phyloP scores from a whole-genome alignment of 2,329 filamentous ascomycete species.

The Colletotrichum sp. region DNA sequence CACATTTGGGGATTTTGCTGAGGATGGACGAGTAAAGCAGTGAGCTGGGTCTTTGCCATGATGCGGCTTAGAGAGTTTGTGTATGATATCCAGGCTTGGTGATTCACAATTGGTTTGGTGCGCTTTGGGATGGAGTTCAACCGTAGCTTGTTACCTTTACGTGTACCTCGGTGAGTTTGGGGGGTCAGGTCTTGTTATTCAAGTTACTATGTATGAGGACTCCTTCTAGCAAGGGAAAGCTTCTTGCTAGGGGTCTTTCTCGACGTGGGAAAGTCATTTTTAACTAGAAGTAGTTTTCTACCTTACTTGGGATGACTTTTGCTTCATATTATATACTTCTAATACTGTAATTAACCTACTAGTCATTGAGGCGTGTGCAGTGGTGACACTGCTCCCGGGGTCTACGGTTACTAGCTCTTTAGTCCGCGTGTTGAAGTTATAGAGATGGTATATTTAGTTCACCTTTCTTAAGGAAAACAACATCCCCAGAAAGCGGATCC shows the following conservation, averaged over 20 bases:
- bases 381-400: background rate
- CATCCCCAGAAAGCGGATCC: conserved; percentile 45
- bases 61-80: too few species aligned
- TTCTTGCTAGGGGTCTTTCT: background rate
- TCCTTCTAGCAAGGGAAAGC: too few species aligned
- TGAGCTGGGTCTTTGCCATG: background rate
- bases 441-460: background rate
- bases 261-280: background rate
- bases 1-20: background rate
- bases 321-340: background rate
- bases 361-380: background rate
- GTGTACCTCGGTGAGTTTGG: too few species aligned
- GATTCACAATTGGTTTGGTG: too few species aligned
- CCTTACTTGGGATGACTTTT: background rate
- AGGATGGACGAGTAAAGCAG: too few species aligned
- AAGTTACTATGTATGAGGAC: too few species aligned
- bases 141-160: rapidly evolving
- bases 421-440: background rate
- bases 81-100: too few species aligned
- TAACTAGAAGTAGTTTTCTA: background rate
- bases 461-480: background rate
- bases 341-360: background rate
- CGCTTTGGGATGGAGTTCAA: too few species aligned
- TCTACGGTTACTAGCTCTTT: rapidly evolving
- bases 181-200: rapidly evolving